Base-by-base conservation (phyloP, 805 yeast species). In the Ogataea angusta region DNA sequence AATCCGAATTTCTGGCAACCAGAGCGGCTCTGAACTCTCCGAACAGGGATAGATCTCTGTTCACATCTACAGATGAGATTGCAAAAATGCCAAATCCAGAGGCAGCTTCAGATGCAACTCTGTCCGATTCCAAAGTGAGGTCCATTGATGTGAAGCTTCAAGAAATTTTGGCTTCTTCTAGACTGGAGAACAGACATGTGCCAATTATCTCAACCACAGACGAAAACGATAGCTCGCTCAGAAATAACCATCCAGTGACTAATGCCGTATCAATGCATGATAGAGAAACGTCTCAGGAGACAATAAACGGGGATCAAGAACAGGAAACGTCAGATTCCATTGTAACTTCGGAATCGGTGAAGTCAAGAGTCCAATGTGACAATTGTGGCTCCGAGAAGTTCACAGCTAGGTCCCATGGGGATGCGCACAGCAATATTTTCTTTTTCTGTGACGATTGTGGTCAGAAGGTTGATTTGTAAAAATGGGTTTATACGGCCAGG, bases 391-490 rank as follows among this genome's bases (percentile, higher is more conserved):
- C 54, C 1, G 34, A 23, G 6, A 51, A 49, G 21, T 60, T 59
- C 30, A 47, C 57, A 7, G 60, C 63, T 3, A 51, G 43, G 13
- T 49, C 53, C 2, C 48, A 49, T 34, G 45, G 40, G 15, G 46
- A 44, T 10, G 33, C 30, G 16, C 43, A 45, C 9, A 51, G 51
- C 28, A 26, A 36, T 10, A 54, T 60, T 25, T 38, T 33, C 7
- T 60, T 60, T 33, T 55, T 39, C 34, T 60, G 65, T 38, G 55
- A 57, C 31, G 37, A 46, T 6, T 60, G 65, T 45, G 62, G 63
- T 7, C 48, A 43, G n/a, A 40, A 45, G 17, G 48, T 45, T 2
- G 51, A 46, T 32, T 25, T 26, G 13, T 31, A 26, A 14, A 30
- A 15, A 18, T 24, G 9, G 21, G 21, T 19, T 19, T 19, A 19